A percentile compares a stretch with the other conserved stretches of the same genome.
These are phyloP conservation scores for Entophlyctis helioformis DNA, from an alignment of 192 early-diverging fungal genomes.

Conservation along the genomic window DNA sequence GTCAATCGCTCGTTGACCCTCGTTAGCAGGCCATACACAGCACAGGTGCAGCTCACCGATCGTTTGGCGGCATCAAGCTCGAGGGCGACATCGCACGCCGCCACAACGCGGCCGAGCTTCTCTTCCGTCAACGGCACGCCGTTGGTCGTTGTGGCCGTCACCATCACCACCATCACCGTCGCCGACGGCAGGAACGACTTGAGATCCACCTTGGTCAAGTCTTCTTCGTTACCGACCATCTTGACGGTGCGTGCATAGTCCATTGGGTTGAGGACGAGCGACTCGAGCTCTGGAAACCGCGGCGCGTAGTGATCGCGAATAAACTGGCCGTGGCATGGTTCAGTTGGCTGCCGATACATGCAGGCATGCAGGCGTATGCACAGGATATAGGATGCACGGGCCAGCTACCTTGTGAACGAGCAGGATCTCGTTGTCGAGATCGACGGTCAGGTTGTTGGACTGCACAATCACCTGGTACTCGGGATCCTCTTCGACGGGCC, in stretches of 20 bases:
- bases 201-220: slow-evolving; percentile 71
- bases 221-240: slow-evolving; percentile 62
- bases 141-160: slow-evolving; percentile 76
- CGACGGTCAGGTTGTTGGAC: slow-evolving; percentile 73
- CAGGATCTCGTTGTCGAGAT: slow-evolving; percentile 82
- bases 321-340: slow-evolving; percentile 53
- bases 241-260: slow-evolving; percentile 83
- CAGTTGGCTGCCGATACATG: neutral
- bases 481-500: slow-evolving; percentile 69
- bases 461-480: slow-evolving; percentile 79
- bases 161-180: slow-evolving; percentile 77
- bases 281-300: slow-evolving; percentile 86
- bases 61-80: slow-evolving; percentile 59
- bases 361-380: neutral
- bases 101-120: slow-evolving; percentile 52
- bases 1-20: no score
- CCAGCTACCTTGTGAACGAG: slow-evolving; percentile 67
- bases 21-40: no score
- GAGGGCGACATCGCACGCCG: slow-evolving; percentile 69
- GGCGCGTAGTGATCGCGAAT: slow-evolving; percentile 81
- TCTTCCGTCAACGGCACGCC: slow-evolving; percentile 50
- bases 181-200: slow-evolving; percentile 67
- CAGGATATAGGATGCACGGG: neutral
- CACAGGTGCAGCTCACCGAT: slow-evolving; percentile 22
- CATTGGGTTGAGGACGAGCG: slow-evolving; percentile 71